Evolutionary conservation across 768 basidiomycete species (phyloP).

Genomic region (Dioszegia hungarica): DNA sequence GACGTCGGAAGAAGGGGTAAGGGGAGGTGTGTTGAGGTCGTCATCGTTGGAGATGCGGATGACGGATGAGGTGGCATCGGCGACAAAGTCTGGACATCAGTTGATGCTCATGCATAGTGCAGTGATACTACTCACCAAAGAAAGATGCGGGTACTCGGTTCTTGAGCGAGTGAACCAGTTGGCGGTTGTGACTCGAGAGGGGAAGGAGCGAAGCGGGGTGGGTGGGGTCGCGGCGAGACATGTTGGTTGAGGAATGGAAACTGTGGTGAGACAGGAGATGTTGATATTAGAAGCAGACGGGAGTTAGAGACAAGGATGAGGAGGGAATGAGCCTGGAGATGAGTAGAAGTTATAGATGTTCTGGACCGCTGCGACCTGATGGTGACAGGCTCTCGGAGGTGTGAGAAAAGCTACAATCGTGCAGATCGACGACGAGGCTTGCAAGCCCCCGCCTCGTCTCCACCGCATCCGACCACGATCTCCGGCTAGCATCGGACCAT

Average conservation of each 20-base stretch:
- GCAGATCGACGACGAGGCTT: not conserved
- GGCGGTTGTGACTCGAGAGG: slow-evolving; percentile 68
- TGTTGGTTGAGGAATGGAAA: not conserved
- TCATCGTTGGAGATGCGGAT: slow-evolving; percentile 53
- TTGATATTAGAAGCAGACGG: not conserved
- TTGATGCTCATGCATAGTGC: too few species aligned
- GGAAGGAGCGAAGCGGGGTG: slow-evolving; percentile 77
- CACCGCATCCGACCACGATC: not conserved
- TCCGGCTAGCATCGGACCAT: not conserved
- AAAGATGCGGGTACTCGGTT: slow-evolving; percentile 73
- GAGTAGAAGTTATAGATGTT: not conserved
- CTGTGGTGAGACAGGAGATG: not conserved
- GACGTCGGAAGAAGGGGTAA: slow-evolving; percentile 53
- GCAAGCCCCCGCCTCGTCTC: not conserved
- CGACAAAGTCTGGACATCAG: slow-evolving; percentile 57
- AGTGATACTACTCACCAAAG: slow-evolving; percentile 54
- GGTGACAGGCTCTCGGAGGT: not conserved
- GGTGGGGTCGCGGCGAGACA: slow-evolving; percentile 25
- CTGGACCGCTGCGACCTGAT: not conserved
- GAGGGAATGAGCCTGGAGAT: not conserved
- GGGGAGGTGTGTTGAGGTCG: slow-evolving; percentile 59
- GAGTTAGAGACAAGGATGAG: not conserved
- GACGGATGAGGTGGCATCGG: slow-evolving; percentile 65
- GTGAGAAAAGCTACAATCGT: not conserved
- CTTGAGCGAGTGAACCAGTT: slow-evolving; percentile 69